A percentile compares a stretch with the other conserved stretches of the same genome.
phyloP scores from a whole-genome alignment of 306 rosid species.

The Lathyrus sativus region DNA sequence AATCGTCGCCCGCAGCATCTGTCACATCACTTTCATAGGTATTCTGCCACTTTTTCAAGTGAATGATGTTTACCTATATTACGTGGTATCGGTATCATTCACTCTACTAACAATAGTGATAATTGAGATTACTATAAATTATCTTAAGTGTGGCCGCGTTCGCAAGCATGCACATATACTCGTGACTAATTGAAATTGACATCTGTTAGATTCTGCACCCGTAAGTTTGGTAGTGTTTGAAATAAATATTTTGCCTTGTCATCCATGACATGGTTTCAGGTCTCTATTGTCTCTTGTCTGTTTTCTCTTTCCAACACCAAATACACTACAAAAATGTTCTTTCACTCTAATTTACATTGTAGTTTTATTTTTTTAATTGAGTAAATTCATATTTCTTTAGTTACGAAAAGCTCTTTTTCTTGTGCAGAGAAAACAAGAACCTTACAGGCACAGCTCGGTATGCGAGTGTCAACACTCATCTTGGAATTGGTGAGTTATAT shows the following conservation, averaged over 20 bases:
- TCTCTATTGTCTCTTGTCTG: slow-evolving; percentile 15
- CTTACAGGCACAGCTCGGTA: slow-evolving; percentile 99
- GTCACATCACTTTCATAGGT: not conserved
- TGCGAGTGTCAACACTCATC: slow-evolving; percentile 99
- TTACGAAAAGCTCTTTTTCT: slow-evolving; percentile 23
- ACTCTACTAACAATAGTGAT: not conserved
- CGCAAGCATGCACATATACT: slow-evolving; percentile 3
- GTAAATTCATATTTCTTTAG: slow-evolving; percentile 9
- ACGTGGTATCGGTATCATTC: slow-evolving; percentile 3
- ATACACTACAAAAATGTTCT: not conserved
- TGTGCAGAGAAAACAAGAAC: slow-evolving; percentile 92
- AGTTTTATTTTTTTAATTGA: slow-evolving; percentile 17
- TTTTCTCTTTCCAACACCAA: slow-evolving; percentile 12
- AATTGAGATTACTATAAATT: not conserved
- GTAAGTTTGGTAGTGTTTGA: not conserved
- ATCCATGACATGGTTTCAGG: slow-evolving; percentile 5
- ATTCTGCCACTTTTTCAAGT: slow-evolving; percentile 6
- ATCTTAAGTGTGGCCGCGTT: not conserved
- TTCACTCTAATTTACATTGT: slow-evolving; percentile 18
- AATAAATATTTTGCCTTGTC: not conserved
- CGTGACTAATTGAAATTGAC: slow-evolving; percentile 6
- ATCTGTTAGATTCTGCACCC: slow-evolving; percentile 2
- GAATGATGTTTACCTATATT: slow-evolving; percentile 5
- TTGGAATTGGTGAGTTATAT: slow-evolving; percentile 88
- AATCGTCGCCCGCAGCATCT: no score